A percentile compares a stretch with the other conserved stretches of the same genome.
These are phyloP conservation scores for Clonostachys byssicola DNA, from an alignment of 2,329 filamentous ascomycete species.

Conservation along the genomic window DNA sequence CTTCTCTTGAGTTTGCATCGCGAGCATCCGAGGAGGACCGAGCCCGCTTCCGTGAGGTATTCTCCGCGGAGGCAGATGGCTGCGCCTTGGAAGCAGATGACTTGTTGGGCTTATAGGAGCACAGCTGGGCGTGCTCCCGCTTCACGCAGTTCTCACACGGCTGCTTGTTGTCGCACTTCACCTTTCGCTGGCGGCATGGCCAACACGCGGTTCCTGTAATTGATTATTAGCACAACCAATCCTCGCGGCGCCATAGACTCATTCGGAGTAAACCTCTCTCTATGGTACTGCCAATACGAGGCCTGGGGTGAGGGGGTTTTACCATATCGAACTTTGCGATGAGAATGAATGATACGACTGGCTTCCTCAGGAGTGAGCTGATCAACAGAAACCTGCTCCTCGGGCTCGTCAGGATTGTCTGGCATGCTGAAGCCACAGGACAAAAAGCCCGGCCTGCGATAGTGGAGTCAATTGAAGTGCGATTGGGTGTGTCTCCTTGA, in stretches of 20 bases:
- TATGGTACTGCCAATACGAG: neutral
- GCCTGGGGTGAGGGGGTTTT: constrained; percentile 21
- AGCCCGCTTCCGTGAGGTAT: constrained; percentile 21
- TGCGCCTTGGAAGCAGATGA: constrained; percentile 29
- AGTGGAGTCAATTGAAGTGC: too few relatives aligned
- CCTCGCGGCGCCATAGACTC: neutral
- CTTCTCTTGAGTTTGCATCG: constrained; percentile 6
- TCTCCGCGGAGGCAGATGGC: constrained; percentile 12
- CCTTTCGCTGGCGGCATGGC: constrained; percentile 64
- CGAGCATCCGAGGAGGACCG: constrained; percentile 21
- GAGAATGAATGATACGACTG: constrained; percentile 64
- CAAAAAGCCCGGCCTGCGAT: too few relatives aligned
- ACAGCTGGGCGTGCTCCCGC: constrained; percentile 59
- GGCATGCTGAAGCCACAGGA: constrained; percentile 25
- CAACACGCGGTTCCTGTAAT: constrained; percentile 56
- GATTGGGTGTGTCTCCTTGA: too few relatives aligned
- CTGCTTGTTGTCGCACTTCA: constrained; percentile 66
- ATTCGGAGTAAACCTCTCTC: neutral
- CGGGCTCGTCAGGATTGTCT: constrained; percentile 32
- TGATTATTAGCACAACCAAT: neutral
- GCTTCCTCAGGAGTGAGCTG: constrained; percentile 62
- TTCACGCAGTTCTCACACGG: constrained; percentile 67
- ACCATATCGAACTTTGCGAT: constrained; percentile 67
- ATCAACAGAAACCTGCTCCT: constrained; percentile 42
- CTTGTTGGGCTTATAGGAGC: constrained; percentile 62